Evolutionary conservation across 257 asterid genomes (phyloP), one percentile per base, ranked within the genome.

Genomic region (Plantago elongata): DNA sequence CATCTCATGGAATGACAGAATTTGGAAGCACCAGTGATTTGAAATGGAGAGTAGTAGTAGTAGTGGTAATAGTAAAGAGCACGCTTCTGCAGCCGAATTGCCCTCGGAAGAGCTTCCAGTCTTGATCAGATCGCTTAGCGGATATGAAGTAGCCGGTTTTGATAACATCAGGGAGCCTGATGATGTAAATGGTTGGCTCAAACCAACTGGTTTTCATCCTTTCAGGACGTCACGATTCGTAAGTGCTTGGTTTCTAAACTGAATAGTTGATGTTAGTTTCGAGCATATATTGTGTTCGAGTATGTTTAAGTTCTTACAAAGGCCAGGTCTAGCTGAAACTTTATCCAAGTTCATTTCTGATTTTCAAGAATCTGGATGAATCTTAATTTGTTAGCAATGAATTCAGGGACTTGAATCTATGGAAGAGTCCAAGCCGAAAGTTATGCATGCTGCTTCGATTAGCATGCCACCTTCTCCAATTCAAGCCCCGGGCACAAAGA

Each of bases 391-490:
- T 38, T 11, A 10, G 27, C 27, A 52, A 48, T 54, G 27, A 61
- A 62, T 42, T 54, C 69, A 84, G 89, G 75, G 65, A 63, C 56
- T 70, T 66, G 88, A 70, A 60, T 62, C 74, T 64, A 64, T 72
- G 45, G 77, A 63, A 42, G 51, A 51, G 0, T 60, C 17, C 16
- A 54, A 8, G 55, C 45, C 59, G n/a, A 64, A 69, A 50, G 68
- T 56, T 57, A 55, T 38, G 50, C 79, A 67, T 49, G 65, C 86
- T 34, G 47, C 83, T 57, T 89, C 97, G 4, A 79, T 84, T 47
- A 84, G 92, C 71, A 83, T 89, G 85, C 94, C 94, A 10, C 75
- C 84, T 42, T 73, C 97, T 65, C 95, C 95, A 0, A 8, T 60
- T 13, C 77, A 65, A 51, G 67, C 54, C 56, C 71, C 62, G 9